Percentiles rank a stretch among this genome's conserved stretches.
Conservation (phyloP, 352 stramenopile species). For the Globisporangium camurandrum region DNA sequence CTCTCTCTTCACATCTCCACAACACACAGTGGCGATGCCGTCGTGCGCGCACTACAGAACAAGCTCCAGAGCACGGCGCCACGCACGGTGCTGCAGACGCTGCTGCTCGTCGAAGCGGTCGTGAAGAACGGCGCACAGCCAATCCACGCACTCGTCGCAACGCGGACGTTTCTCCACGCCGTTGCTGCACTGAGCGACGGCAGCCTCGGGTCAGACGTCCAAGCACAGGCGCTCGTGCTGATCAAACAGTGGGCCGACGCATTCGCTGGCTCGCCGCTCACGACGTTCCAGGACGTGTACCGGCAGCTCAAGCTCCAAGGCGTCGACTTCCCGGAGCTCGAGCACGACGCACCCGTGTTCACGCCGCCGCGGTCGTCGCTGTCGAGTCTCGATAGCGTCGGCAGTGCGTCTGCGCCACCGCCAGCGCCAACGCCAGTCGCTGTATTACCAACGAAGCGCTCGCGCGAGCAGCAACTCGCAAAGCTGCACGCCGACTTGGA, state of each 20-base stretch:
- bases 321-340: constrained; percentile 54
- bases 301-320: constrained; percentile 70
- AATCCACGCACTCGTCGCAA: constrained; percentile 49
- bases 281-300: constrained; percentile 71
- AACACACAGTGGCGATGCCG: constrained; percentile 37
- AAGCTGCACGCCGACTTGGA: constrained; percentile 68
- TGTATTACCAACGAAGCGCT: constrained; percentile 6
- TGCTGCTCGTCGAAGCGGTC: constrained; percentile 62
- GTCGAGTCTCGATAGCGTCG: background rate
- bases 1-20: background rate
- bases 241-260: constrained; percentile 81
- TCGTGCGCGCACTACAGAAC: constrained; percentile 49
- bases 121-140: constrained; percentile 70
- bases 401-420: constrained; percentile 7
- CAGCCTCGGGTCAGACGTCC: constrained; percentile 60
- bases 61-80: constrained; percentile 45
- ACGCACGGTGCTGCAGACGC: constrained; percentile 36
- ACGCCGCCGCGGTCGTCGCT: constrained; percentile 42
- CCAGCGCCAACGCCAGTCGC: background rate
- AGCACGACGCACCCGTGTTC: constrained; percentile 66
- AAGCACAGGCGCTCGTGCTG: constrained; percentile 63
- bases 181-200: constrained; percentile 62
- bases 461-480: constrained; percentile 53
- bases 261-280: constrained; percentile 38
- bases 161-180: constrained; percentile 56